A percentile compares a stretch with the other conserved stretches of the same genome.
phyloP scores from a whole-genome alignment of 1,139 yeast genomes.

The Hyphopichia pseudoburtonii region DNA sequence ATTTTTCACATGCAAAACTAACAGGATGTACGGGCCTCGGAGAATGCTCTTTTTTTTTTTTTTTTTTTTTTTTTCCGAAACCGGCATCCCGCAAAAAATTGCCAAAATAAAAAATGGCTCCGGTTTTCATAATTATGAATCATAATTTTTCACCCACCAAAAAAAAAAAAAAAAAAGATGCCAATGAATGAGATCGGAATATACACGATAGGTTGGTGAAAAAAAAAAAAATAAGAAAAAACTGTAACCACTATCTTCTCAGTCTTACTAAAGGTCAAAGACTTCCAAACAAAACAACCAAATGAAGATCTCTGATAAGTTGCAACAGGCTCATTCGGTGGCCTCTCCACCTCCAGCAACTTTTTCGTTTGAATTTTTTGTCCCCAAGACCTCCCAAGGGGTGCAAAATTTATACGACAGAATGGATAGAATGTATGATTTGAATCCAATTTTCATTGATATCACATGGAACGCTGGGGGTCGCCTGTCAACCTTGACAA shows the following conservation, averaged over 20 bases:
- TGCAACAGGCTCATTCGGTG: slow-evolving; percentile 45
- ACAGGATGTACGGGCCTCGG: too few relatives aligned
- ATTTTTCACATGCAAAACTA: too few relatives aligned
- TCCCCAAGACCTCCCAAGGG: slow-evolving; percentile 97
- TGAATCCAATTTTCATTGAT: slow-evolving; percentile 89
- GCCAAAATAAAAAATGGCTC: too few relatives aligned
- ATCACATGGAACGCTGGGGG: slow-evolving; percentile 99
- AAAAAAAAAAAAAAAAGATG: too few relatives aligned
- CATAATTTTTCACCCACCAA: too few relatives aligned
- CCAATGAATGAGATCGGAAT: too few relatives aligned
- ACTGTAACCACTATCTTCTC: background rate
- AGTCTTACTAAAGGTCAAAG: too few relatives aligned
- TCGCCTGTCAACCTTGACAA: slow-evolving; percentile 71
- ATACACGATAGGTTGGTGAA: background rate
- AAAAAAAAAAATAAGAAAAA: background rate
- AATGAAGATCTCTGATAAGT: slow-evolving; percentile 59
- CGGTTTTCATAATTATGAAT: too few relatives aligned
- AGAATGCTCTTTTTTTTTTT: too few relatives aligned
- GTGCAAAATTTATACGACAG: slow-evolving; percentile 94
- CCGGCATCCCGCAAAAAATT: too few relatives aligned
- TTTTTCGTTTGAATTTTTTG: slow-evolving; percentile 94
- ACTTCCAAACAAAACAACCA: background rate
- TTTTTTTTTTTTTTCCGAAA: too few relatives aligned
- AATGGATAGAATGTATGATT: slow-evolving; percentile 95
- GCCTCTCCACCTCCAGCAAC: slow-evolving; percentile 59